Evolutionary conservation across 2,329 filamentous ascomycete species (phyloP).

Genomic region (Botryotinia calthae): DNA sequence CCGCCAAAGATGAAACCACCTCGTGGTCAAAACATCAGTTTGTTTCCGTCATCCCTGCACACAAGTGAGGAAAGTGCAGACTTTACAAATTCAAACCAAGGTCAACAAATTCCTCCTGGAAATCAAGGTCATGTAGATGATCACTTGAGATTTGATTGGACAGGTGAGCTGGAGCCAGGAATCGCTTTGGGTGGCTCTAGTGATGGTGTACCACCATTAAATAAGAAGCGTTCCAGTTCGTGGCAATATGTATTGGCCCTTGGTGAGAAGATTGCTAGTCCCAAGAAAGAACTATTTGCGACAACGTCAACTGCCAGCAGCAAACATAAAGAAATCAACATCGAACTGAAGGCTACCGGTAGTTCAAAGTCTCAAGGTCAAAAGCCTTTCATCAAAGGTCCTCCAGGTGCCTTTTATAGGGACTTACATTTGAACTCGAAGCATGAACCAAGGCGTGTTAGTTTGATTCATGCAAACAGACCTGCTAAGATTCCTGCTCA

Average conservation of each 20-base stretch:
- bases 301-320: background rate
- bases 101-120: constrained; percentile 6
- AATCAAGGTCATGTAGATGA: constrained; percentile 1
- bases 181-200: constrained; percentile 16
- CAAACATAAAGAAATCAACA: background rate
- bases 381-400: constrained; percentile 26
- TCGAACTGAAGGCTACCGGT: background rate
- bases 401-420: constrained; percentile 34
- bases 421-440: constrained; percentile 27
- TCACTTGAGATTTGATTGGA: constrained; percentile 25
- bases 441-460: constrained; percentile 20
- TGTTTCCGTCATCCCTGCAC: constrained; percentile 20
- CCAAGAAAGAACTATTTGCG: background rate
- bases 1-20: constrained; percentile 29
- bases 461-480: constrained; percentile 15
- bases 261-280: constrained; percentile 20
- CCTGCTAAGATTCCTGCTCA: constrained; percentile 8
- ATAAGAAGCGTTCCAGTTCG: constrained; percentile 24
- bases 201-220: background rate
- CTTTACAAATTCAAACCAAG: constrained; percentile 13
- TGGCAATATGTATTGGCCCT: constrained; percentile 26
- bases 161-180: constrained; percentile 26
- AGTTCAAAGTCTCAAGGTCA: constrained; percentile 12
- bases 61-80: constrained; percentile 22
- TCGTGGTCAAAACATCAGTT: constrained; percentile 10